Evolutionary conservation across 2,329 filamentous ascomycete genomes (phyloP).

Genomic region (Pseudodiploospora longispora): DNA sequence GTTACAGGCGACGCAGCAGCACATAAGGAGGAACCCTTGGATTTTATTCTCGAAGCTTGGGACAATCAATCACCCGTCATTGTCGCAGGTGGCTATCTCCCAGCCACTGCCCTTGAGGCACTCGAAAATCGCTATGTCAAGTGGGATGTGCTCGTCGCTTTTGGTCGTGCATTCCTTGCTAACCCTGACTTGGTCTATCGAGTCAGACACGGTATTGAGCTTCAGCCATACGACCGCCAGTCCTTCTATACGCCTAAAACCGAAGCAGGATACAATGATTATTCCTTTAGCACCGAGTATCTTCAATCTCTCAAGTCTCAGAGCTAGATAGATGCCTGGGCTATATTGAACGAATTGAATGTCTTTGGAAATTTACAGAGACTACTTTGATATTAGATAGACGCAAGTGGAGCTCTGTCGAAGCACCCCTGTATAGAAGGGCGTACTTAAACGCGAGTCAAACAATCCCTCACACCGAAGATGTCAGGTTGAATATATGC

Average conservation of each 20-base stretch:
- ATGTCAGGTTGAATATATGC: too few relatives aligned
- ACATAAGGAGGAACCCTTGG: too few relatives aligned
- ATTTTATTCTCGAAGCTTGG: slow-evolving; percentile 1
- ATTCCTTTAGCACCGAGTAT: slow-evolving; percentile 4
- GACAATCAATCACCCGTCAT: slow-evolving; percentile 14
- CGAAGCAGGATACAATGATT: slow-evolving; percentile 8
- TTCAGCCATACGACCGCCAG: slow-evolving; percentile 17
- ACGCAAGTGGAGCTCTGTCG: too few relatives aligned
- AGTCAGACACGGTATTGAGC: slow-evolving; percentile 15
- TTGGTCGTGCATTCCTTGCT: slow-evolving; percentile 21
- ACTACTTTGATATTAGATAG: too few relatives aligned
- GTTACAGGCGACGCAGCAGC: too few relatives aligned
- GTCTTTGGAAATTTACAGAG: too few relatives aligned
- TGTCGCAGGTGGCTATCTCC: slow-evolving; percentile 19
- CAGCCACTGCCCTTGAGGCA: slow-evolving; percentile 11
- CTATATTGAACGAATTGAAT: too few relatives aligned
- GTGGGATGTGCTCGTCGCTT: slow-evolving; percentile 13
- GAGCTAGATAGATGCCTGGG: too few relatives aligned
- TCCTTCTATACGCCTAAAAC: slow-evolving; percentile 19
- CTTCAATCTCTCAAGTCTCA: too few relatives aligned
- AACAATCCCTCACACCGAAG: too few relatives aligned
- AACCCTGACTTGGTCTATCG: slow-evolving; percentile 23
- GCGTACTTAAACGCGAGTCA: too few relatives aligned
- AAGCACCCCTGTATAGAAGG: too few relatives aligned
- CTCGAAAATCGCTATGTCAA: slow-evolving; percentile 13